Conservation (phyloP, 208 protist genomes). For the Acanthamoeba lenticulata region DNA sequence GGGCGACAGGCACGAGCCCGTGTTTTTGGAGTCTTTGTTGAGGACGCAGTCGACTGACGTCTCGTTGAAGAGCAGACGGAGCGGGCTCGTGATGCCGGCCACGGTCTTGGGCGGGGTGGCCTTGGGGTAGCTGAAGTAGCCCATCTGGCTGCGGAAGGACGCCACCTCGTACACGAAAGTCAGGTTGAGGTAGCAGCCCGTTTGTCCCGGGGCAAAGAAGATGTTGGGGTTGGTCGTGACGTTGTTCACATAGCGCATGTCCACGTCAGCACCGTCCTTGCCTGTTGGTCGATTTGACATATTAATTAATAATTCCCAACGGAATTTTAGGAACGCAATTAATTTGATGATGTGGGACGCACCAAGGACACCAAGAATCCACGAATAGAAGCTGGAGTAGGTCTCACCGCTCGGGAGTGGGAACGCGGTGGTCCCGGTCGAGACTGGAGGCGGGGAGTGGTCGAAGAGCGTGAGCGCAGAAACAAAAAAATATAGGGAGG, state of each 20-base stretch:
- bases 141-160: slow-evolving; percentile 40
- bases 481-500: no score
- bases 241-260: not conserved
- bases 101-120: not conserved
- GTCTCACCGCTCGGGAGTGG: not conserved
- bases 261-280: not conserved
- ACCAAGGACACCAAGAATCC: not conserved
- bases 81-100: not conserved
- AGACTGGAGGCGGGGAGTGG: not conserved
- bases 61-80: not conserved
- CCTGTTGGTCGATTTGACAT: no score
- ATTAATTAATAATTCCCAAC: no score
- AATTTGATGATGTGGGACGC: not conserved
- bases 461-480: no score
- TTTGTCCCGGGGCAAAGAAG: not conserved
- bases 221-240: slow-evolving; percentile 49
- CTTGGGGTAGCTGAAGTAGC: not conserved
- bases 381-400: slow-evolving; percentile 11
- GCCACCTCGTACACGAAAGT: slow-evolving; percentile 66
- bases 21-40: no score
- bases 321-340: not conserved
- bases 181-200: slow-evolving; percentile 35
- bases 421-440: not conserved
- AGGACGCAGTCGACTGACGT: not conserved
- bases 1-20: not conserved